These are phyloP conservation scores for Polytrichum formosum DNA, from an alignment of 225 moss, liverwort and hornwort genomes.

Conservation along the genomic window DNA sequence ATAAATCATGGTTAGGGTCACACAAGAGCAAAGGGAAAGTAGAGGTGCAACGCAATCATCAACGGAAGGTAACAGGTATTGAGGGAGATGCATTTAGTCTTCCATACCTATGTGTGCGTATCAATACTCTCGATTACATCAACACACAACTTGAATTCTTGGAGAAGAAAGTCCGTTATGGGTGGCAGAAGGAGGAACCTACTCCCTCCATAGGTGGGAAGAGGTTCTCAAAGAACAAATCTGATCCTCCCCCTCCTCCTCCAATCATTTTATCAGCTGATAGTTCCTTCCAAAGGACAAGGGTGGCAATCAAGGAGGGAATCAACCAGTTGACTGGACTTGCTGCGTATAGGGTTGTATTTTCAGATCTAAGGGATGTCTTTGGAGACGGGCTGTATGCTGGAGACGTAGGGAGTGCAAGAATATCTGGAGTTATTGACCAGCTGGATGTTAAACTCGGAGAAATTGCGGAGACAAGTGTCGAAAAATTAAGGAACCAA, in stretches of 20 bases:
- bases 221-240: slow-evolving; percentile 35
- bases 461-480: slow-evolving; percentile 62
- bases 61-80: slow-evolving; percentile 16
- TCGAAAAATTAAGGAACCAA: slow-evolving; percentile 59
- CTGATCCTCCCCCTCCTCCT: slow-evolving; percentile 13
- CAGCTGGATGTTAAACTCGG: slow-evolving; percentile 65
- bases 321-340: slow-evolving; percentile 61
- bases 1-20: slow-evolving; percentile 46
- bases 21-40: slow-evolving; percentile 70
- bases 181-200: slow-evolving; percentile 71
- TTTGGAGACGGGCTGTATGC: slow-evolving; percentile 84
- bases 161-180: slow-evolving; percentile 71
- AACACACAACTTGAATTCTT: slow-evolving; percentile 71
- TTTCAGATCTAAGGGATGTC: slow-evolving; percentile 57
- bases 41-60: slow-evolving; percentile 34
- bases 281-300: slow-evolving; percentile 36
- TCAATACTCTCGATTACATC: slow-evolving; percentile 83
- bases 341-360: slow-evolving; percentile 72
- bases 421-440: slow-evolving; percentile 55
- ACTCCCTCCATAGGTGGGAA: slow-evolving; percentile 34
- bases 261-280: slow-evolving; percentile 25
- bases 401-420: slow-evolving; percentile 67
- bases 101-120: slow-evolving; percentile 71
- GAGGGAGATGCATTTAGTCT: slow-evolving; percentile 40
- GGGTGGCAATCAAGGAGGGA: slow-evolving; percentile 42